Conservation (phyloP, 352 stramenopile genomes). For the Globisporangium echinulatum region DNA sequence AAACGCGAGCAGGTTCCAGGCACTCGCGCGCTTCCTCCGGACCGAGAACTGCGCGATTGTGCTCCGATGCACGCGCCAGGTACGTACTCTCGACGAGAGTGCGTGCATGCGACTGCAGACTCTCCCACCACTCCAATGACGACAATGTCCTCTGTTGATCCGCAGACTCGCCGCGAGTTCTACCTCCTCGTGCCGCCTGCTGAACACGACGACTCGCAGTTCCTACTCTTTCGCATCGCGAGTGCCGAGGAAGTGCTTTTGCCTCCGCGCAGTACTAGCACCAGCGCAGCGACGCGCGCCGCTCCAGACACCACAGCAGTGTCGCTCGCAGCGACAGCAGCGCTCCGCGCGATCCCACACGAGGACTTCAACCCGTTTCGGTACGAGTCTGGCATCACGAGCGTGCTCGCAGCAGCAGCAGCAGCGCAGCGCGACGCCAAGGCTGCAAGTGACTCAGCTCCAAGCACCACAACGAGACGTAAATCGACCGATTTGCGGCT, state of each 20-base stretch:
- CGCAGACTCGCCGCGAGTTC: slow-evolving; percentile 11
- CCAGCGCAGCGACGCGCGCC: background rate
- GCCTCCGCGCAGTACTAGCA: background rate
- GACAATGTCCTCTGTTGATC: background rate
- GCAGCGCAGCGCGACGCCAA: background rate
- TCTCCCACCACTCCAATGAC: no score
- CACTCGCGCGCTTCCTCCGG: slow-evolving; percentile 13
- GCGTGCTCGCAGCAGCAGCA: background rate
- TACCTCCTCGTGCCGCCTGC: slow-evolving; percentile 13
- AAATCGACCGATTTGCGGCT: background rate
- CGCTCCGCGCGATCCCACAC: slow-evolving; percentile 9
- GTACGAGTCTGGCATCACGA: slow-evolving; percentile 14
- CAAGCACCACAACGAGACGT: background rate
- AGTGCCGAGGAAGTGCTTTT: slow-evolving; percentile 30
- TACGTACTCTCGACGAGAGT: background rate
- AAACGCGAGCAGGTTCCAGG: slow-evolving; percentile 10
- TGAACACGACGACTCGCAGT: background rate
- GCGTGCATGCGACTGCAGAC: no score
- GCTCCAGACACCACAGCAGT: background rate
- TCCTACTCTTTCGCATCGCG: slow-evolving; percentile 29
- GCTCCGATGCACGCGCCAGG: slow-evolving; percentile 11
- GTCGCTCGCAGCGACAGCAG: slow-evolving; percentile 1
- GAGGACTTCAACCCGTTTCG: slow-evolving; percentile 29
- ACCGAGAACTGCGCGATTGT: slow-evolving; percentile 12
- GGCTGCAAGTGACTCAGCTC: background rate